Percentiles rank a stretch among this genome's conserved stretches.
phyloP scores from a whole-genome alignment of 257 asterid species.

The Lycium barbarum region DNA sequence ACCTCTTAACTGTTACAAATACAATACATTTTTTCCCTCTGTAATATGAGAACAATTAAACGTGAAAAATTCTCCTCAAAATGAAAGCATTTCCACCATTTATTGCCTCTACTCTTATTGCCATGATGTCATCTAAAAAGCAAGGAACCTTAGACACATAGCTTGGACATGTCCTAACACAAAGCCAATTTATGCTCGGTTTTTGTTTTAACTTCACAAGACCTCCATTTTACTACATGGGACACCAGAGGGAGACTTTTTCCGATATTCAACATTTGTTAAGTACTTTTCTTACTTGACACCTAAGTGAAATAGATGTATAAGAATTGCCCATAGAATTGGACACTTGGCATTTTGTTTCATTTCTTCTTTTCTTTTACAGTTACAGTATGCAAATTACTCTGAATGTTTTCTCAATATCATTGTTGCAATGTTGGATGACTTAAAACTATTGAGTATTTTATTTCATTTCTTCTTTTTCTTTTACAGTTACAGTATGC shows the following conservation, averaged over 20 bases:
- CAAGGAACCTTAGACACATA: not conserved
- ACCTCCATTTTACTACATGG: not conserved
- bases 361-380: not conserved
- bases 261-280: not conserved
- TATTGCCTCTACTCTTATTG: not conserved
- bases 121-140: not conserved
- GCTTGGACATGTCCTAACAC: not conserved
- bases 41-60: not conserved
- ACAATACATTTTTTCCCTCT: not conserved
- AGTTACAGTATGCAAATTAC: not conserved
- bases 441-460: not conserved
- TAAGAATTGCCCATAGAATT: not conserved
- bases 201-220: not conserved
- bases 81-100: not conserved
- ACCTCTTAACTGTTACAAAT: not conserved
- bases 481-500: too few species aligned
- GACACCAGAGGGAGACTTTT: not conserved
- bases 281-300: constrained; percentile 17
- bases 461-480: not conserved
- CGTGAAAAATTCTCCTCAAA: not conserved
- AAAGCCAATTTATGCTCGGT: not conserved
- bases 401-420: not conserved
- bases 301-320: not conserved
- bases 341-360: not conserved
- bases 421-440: not conserved